These are phyloP conservation scores for Symbiodinium natans DNA, from an alignment of 73 alveolate species.

Conservation along the genomic window DNA sequence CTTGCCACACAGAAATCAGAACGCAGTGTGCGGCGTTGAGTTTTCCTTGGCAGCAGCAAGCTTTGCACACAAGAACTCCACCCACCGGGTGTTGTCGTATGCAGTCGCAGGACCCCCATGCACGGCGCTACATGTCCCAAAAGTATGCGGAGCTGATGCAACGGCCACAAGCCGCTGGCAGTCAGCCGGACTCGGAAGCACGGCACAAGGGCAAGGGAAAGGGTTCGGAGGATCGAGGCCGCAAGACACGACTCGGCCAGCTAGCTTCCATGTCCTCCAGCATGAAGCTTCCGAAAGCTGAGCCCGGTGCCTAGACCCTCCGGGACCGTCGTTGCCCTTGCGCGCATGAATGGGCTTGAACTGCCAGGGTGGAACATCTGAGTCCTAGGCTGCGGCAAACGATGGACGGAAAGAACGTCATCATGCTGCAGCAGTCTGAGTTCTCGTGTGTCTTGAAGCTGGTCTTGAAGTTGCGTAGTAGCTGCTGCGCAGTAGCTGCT, in stretches of 20 bases:
- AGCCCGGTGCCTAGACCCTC: not conserved
- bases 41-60: not conserved
- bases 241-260: not conserved
- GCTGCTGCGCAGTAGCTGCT: not conserved
- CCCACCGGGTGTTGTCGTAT: not conserved
- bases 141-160: conserved; percentile 68
- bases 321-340: not conserved
- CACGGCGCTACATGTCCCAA: conserved; percentile 84
- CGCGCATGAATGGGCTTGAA: no score
- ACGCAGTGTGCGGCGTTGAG: not conserved
- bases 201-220: not conserved
- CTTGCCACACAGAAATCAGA: not conserved
- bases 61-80: no score
- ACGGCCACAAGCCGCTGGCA: not conserved
- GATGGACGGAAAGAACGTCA: conserved; percentile 58
- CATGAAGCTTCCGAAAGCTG: conserved; percentile 75
- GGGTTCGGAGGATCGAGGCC: not conserved
- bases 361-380: not conserved
- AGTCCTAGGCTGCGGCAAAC: conserved; percentile 56
- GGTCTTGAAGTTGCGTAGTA: not conserved
- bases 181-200: not conserved
- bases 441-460: not conserved
- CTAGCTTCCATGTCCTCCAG: conserved; percentile 20
- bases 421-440: conserved; percentile 14
- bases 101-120: conserved; percentile 53